Base-by-base conservation (phyloP, 805 yeast genomes). In the Wickerhamiella parazyma region DNA sequence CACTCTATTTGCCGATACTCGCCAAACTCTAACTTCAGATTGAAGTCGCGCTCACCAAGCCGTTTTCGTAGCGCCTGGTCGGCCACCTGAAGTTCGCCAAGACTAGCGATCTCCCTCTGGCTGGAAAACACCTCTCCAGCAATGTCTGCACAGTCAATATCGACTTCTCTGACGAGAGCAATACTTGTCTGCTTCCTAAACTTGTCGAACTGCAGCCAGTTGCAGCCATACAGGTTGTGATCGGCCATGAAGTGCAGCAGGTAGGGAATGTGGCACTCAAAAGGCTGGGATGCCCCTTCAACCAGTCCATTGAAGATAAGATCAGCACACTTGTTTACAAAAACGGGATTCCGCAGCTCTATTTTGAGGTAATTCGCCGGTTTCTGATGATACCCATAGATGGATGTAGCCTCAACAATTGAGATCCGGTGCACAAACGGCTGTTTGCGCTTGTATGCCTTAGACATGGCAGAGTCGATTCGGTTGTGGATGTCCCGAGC, bases 211-310 rank as follows among this genome's bases (percentile, higher is more conserved):
- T 69, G 62, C 18, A 87, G 47, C 89, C 94, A 83, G 4, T 78
- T 76, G 59, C 95, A 83, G 1, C 95, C 93, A 55, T 70, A 83
- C 24, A 89, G 60, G 55, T 89, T 87, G 60, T 71, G 85, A 56
- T 91, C 98, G 0, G 81, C 68, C 21, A 84, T 58, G 55, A 89
- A 85, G 55, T 91, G 96, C 6, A 84, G 59, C 1, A 73, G 55
- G 51, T 67, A 80, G 0, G 95, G 86, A 10, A 89, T 69, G 55
- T 91, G 97, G 0, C 86, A 67, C 54, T 91, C 98, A 57, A 66
- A 83, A 0, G 78, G 74, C 37, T 76, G 78, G 11, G 64, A 49
- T 0, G 53, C 46, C 17, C 54, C 68, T 33, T 63, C 50, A 1
- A 73, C 53, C 3, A 60, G 60, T 0, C 78, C 78, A 20, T 57